phyloP scores from a whole-genome alignment of 495 filamentous ascomycete species.

The Hyphodiscus hymeniophilus region DNA sequence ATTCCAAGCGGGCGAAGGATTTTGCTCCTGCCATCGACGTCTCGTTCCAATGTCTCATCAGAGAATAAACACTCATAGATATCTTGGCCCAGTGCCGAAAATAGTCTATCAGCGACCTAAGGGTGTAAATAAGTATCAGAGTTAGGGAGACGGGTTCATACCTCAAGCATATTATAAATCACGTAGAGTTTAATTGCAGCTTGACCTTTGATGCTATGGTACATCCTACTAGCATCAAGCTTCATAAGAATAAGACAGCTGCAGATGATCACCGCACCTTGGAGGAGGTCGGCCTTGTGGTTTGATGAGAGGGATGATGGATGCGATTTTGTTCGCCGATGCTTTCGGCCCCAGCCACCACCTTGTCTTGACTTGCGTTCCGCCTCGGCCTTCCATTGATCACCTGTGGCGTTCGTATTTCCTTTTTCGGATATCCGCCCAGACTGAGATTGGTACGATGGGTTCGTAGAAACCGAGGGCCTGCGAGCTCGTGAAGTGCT shows the following conservation, averaged over 20 bases:
- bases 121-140: slow-evolving; percentile 18
- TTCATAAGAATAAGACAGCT: slow-evolving; percentile 82
- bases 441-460: slow-evolving; percentile 15
- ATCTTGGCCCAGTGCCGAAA: slow-evolving; percentile 89
- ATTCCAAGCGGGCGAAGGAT: slow-evolving; percentile 85
- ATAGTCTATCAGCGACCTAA: slow-evolving; percentile 68
- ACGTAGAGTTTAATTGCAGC: slow-evolving; percentile 97
- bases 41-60: slow-evolving; percentile 79
- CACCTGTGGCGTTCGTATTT: slow-evolving; percentile 8
- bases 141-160: slow-evolving; percentile 21
- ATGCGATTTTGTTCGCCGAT: slow-evolving; percentile 71
- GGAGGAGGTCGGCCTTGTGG: slow-evolving; percentile 92
- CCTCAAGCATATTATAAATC: slow-evolving; percentile 94
- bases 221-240: slow-evolving; percentile 95
- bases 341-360: slow-evolving; percentile 38
- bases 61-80: slow-evolving; percentile 94
- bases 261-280: slow-evolving; percentile 73
- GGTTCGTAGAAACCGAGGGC: slow-evolving; percentile 13
- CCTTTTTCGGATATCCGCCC: slow-evolving; percentile 9
- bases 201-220: slow-evolving; percentile 93
- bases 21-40: slow-evolving; percentile 83
- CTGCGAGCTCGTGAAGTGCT: slow-evolving; percentile 13
- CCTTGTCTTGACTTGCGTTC: slow-evolving; percentile 22
- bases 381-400: slow-evolving; percentile 6
- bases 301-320: slow-evolving; percentile 76